Evolutionary conservation across 192 early-diverging fungal species (phyloP).

Genomic region (Coemansia sp.): DNA sequence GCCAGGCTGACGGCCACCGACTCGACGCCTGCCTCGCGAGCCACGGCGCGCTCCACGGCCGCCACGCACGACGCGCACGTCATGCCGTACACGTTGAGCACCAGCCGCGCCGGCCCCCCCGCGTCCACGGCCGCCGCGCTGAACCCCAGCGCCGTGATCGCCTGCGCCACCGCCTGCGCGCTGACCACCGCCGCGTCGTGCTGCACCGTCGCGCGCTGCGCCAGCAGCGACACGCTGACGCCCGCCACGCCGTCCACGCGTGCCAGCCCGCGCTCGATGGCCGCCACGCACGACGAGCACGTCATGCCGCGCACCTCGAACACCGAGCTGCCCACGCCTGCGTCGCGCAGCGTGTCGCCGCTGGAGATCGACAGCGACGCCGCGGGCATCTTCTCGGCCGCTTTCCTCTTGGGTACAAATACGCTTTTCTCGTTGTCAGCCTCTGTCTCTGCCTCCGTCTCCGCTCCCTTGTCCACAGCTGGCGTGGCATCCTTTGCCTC

Average conservation of each 20-base stretch:
- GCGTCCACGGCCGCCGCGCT: conserved; percentile 58
- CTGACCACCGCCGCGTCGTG: conserved; percentile 54
- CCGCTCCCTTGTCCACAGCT: no score
- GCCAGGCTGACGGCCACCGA: conserved; percentile 70
- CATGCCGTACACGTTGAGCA: conserved; percentile 94
- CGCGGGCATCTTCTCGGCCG: background rate
- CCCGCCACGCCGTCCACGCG: conserved; percentile 58
- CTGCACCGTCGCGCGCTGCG: conserved; percentile 72
- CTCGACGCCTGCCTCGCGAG: conserved; percentile 46
- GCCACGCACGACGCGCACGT: conserved; percentile 76
- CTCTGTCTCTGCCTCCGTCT: no score
- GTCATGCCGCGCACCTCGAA: conserved; percentile 91
- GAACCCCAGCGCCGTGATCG: conserved; percentile 72
- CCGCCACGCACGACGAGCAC: conserved; percentile 86
- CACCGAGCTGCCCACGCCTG: conserved; percentile 22
- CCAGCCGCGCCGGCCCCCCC: conserved; percentile 30
- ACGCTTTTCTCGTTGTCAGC: no score
- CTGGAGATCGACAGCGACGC: conserved; percentile 17
- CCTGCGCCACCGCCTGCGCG: conserved; percentile 53
- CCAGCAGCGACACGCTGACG: conserved; percentile 79
- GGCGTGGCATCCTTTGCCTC: no score
- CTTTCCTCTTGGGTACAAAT: background rate
- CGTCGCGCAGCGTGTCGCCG: conserved; percentile 28
- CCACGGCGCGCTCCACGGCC: conserved; percentile 63
- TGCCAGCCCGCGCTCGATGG: conserved; percentile 70